Conservation (phyloP, 371 early-diverging fungal species). For the Fennellomyces sp. region DNA sequence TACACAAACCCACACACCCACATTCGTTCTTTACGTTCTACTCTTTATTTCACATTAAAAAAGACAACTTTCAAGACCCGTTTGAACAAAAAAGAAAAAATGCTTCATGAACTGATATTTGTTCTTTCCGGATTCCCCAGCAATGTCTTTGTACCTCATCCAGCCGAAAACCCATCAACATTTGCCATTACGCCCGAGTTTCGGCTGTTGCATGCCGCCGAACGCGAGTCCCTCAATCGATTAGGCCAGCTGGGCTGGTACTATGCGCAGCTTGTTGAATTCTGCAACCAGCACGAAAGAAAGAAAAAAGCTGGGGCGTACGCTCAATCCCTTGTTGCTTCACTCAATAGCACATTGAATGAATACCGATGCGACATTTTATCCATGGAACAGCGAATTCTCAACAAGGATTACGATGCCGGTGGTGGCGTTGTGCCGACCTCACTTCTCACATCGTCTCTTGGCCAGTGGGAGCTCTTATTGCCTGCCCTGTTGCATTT, state of each 20-base stretch:
- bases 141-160: conserved; percentile 67
- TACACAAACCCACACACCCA: background rate
- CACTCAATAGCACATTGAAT: conserved; percentile 51
- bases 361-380: conserved; percentile 60
- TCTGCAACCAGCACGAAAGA: conserved; percentile 26
- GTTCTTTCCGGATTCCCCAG: conserved; percentile 71
- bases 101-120: conserved; percentile 83
- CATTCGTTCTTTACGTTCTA: background rate
- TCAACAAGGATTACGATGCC: conserved; percentile 50
- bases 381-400: conserved; percentile 55
- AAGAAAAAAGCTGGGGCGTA: conserved; percentile 31
- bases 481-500: conserved; percentile 47
- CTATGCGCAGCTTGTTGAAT: conserved; percentile 46
- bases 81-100: conserved; percentile 16
- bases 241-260: conserved; percentile 69
- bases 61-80: no score
- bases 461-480: conserved; percentile 46
- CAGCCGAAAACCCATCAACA: conserved; percentile 49
- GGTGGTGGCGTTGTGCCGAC: conserved; percentile 51
- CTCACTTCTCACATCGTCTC: conserved; percentile 38
- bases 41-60: background rate
- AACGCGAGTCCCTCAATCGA: conserved; percentile 66
- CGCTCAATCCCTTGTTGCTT: conserved; percentile 54
- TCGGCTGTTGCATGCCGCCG: conserved; percentile 69
- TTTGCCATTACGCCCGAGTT: conserved; percentile 63